Base-by-base conservation (phyloP, 208 protist genomes). In the Kentomonas sorsogonicus region DNA sequence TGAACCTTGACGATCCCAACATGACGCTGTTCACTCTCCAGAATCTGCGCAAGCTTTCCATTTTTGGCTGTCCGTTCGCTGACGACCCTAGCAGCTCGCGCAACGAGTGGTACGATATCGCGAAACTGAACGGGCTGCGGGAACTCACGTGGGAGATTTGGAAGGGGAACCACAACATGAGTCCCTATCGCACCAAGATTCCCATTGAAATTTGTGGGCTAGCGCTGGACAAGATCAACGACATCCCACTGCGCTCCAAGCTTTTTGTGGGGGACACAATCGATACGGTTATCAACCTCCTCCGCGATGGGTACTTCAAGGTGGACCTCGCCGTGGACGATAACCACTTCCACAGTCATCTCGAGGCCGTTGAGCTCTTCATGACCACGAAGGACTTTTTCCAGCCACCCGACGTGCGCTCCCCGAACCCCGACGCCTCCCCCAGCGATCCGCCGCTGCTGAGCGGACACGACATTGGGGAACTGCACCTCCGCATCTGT, bases 61-160 rank as follows among this genome's bases (percentile, higher is more conserved):
- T 94, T 41, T 66, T 78, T 4, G 88, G 82, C 39, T 94, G 88
- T 70, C 88, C 84, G 2, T 94, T 94, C 58, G 81, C 82, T 27
- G 78, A 74, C 41, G 66, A 91, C 53, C 72, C 72, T 2, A 60
- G 60, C 29, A 63, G 54, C 27, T 74, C 79, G 40, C 57, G 74
- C 26, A 90, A 91, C 53, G 88, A 92, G 64, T 94, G 88, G 88
- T 92, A 86, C 50, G 83, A 92, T 38, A 86, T 94, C 25, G 77
- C 72, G 47, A 91, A 89, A 56, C 77, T 94, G n/a, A 50, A 52
- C 27, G 43, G 67, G 18, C 59, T 94, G 48, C 67, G 68, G 34
- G 78, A 83, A n/a, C 60, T 94, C n/a, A 68, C 83, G 48, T 94
- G 83, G 83, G 82, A 91, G 50, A 48, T 82, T 22, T 94, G 88